A percentile compares a stretch with the other conserved stretches of the same genome.
Conservation (phyloP, 345 rosid species). For the Dovyalis caffra region DNA sequence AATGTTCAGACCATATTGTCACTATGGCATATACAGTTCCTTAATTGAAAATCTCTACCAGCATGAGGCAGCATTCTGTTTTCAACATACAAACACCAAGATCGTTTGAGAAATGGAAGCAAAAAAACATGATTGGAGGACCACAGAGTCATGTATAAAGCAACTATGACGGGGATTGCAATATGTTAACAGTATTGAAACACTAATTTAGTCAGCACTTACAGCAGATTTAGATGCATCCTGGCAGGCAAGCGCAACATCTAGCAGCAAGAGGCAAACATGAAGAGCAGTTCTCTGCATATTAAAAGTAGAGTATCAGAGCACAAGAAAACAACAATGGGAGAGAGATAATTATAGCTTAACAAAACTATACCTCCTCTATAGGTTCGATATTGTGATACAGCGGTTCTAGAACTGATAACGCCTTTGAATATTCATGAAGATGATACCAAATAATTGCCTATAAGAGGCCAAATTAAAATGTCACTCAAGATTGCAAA, state of each 20-base stretch:
- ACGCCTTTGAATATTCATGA: slow-evolving; percentile 73
- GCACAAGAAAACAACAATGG: slow-evolving; percentile 4
- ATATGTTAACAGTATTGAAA: not conserved
- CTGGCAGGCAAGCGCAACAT: slow-evolving; percentile 74
- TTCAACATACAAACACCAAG: not conserved
- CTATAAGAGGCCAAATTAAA: slow-evolving; percentile 41
- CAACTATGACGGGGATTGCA: not conserved
- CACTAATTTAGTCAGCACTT: slow-evolving; percentile 29
- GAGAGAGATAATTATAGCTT: not conserved
- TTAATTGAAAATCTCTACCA: not conserved
- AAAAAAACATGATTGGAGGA: not conserved
- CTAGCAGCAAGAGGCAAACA: slow-evolving; percentile 82
- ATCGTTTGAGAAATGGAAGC: not conserved
- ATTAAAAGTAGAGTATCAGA: slow-evolving; percentile 25
- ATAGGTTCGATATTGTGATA: slow-evolving; percentile 73
- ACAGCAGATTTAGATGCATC: slow-evolving; percentile 82
- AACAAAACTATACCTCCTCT: slow-evolving; percentile 66
- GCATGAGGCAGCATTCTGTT: not conserved
- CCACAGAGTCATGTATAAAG: not conserved
- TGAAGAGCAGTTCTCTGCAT: slow-evolving; percentile 82
- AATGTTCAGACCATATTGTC: not conserved
- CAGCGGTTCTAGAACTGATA: slow-evolving; percentile 72
- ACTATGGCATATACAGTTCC: not conserved
- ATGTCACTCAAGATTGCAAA: slow-evolving; percentile 12
- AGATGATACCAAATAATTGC: slow-evolving; percentile 91